Evolutionary conservation across 257 asterid genomes (phyloP), one percentile per base, ranked within the genome.

Genomic region (Solanum peruvianum): DNA sequence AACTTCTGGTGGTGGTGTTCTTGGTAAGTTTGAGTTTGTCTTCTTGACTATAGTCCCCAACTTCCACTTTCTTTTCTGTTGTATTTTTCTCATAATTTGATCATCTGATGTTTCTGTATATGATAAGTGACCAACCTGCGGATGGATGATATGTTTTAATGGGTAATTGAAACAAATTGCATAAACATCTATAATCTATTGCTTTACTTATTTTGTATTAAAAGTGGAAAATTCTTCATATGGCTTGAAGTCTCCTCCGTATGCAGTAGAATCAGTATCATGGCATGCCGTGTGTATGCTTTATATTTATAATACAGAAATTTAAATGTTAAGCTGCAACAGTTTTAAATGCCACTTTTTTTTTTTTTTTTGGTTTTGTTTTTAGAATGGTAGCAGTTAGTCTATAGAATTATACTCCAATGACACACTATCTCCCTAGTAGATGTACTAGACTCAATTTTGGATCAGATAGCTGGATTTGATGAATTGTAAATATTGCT

Each of bases 1-100:
- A 72, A 94, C 98, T 82, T 93, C 97, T 84, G 99, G 99, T 76
- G 99, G 98, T 69, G 99, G 99, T 81, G 90, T 94, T 88, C 90
- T 97, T 90, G 99, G 99, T 96, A 89, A 90, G 93, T 89, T 88
- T 35, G 78, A 82, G 84, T 86, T 88, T 83, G 58, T 80, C 16
- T 42, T 47, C 56, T 86, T 84, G 84, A 20, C 85, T 27, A 47
- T 56, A 33, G 45, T 15, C 71, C 66, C 73, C 67, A 33, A 15
- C 49, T 23, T 86, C 33, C 49, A 49, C 67, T 72, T 77, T 44
- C 12, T 86, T 23, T 56, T 41, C 25, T 39, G 37, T 15, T 23
- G 49, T 84, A 78, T 29, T 44, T 31, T 85, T 85, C n/a, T 58
- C 83, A 67, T 67, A 84, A 41, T 66, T 73, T 10, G 10, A 39